A percentile compares a stretch with the other conserved stretches of the same genome.
Evolutionary conservation across 2,329 filamentous ascomycete genomes (phyloP).

Genomic region (Paraconiothyrium sp.): DNA sequence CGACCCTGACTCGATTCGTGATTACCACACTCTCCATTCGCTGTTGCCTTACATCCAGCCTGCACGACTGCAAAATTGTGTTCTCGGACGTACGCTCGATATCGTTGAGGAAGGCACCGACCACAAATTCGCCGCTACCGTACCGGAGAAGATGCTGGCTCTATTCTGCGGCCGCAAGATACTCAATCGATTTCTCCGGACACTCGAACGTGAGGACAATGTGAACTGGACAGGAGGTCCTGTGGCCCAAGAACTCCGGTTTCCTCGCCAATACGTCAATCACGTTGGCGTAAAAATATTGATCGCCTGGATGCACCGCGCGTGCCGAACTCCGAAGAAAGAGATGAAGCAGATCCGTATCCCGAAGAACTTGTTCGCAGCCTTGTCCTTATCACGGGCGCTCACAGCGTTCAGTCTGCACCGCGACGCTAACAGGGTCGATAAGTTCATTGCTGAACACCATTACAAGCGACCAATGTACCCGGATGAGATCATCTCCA

Average conservation of each 20-base stretch:
- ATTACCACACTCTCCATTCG: constrained; percentile 4
- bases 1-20: constrained; percentile 1
- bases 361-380: constrained; percentile 30
- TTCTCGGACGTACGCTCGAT: constrained; percentile 8
- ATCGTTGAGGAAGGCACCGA: constrained; percentile 15
- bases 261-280: constrained; percentile 25
- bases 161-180: constrained; percentile 18
- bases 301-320: constrained; percentile 36
- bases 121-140: not conserved
- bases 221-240: constrained; percentile 16
- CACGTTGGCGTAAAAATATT: constrained; percentile 27
- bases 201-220: constrained; percentile 24
- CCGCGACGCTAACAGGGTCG: constrained; percentile 30
- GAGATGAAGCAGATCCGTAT: constrained; percentile 26
- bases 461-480: constrained; percentile 29
- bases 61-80: constrained; percentile 6
- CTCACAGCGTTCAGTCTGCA: constrained; percentile 30
- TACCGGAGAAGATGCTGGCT: constrained; percentile 21
- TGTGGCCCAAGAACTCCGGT: constrained; percentile 20
- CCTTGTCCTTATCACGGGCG: constrained; percentile 33
- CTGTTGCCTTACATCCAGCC: constrained; percentile 10
- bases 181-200: constrained; percentile 17
- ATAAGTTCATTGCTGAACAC: constrained; percentile 23
- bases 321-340: constrained; percentile 23
- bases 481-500: constrained; percentile 25